Base-by-base conservation (phyloP, 306 rosid genomes). In the Cicer chorassanicum region DNA sequence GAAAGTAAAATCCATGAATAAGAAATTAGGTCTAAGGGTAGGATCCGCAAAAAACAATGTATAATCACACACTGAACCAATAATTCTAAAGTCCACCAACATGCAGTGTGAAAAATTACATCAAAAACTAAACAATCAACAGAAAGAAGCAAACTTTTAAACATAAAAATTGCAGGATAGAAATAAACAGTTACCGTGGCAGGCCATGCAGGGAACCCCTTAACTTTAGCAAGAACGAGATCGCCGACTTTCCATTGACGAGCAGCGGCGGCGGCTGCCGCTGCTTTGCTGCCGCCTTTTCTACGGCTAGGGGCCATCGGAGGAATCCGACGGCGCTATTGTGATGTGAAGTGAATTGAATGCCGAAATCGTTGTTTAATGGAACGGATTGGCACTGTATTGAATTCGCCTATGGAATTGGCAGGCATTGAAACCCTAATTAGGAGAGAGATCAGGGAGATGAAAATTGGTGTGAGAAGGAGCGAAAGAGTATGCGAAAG, bases 151-250 rank as follows among this genome's bases (percentile, higher is more conserved):
- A 21, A 60, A 18, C 19, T 49, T 45, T 16, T 0, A 14, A 19
- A 9, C 13, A 4, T 3, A 69, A 72, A 69, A 72, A 51, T 13
- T 44, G 24, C 13, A 21, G 43, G 69, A 42, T 7, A 76, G 12
- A 36, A 13, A 60, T 62, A 14, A 68, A 43, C 8, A 75, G 84
- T 36, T 72, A 91, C 98, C 85, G 89, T 90, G 41, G 98, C 98
- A 66, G 98, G 98, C 98, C 98, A 93, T 73, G 97, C 92, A 83
- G 98, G 97, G 82, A 88, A 93, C 8, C 98, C 98, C 65, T 93
- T 93, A 53, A 93, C 90, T 77, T 93, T 93, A 57, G 98, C 98
- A 6, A 91, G 97, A 19, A 93, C 98, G 10, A 93, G 97, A 93
- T 93, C 97, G 68, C 98, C 98, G 43, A 93, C 90, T 75, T 89